These are phyloP conservation scores for Mycena albidolilacea DNA, from an alignment of 768 basidiomycete genomes.

Conservation along the genomic window DNA sequence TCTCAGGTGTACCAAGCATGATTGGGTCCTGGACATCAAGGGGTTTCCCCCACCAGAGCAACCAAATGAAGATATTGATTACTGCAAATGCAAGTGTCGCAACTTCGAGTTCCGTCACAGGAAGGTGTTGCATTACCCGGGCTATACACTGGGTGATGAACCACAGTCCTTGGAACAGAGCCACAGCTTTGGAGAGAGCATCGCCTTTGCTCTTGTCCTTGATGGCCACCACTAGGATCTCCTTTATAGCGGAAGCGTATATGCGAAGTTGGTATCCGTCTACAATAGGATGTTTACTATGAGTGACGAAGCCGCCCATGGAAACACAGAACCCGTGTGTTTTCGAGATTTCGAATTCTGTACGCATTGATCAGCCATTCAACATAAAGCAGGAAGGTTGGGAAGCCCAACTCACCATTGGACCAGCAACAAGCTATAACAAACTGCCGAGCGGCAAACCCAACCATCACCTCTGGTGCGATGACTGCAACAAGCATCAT, in stretches of 20 bases:
- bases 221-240: not conserved
- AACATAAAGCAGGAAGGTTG: not conserved
- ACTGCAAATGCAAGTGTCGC: slow-evolving; percentile 6
- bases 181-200: not conserved
- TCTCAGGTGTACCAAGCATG: not conserved
- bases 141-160: slow-evolving; percentile 8
- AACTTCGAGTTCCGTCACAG: slow-evolving; percentile 6
- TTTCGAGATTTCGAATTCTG: slow-evolving; percentile 2
- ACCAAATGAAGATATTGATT: slow-evolving; percentile 5
- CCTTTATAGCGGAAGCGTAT: slow-evolving; percentile 4
- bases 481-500: too few relatives aligned
- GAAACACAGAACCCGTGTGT: not conserved
- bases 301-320: not conserved
- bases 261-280: not conserved
- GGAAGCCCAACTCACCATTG: not conserved
- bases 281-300: slow-evolving; percentile 2
- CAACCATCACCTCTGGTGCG: too few relatives aligned
- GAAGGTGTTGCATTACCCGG: not conserved
- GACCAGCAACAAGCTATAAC: not conserved
- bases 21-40: slow-evolving; percentile 6
- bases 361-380: not conserved
- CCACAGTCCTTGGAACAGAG: slow-evolving; percentile 2
- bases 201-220: slow-evolving; percentile 4
- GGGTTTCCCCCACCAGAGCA: slow-evolving; percentile 2
- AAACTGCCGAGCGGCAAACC: not conserved